These are phyloP conservation scores for Phytophthora lateralis DNA, from an alignment of 352 stramenopile species.

Conservation along the genomic window DNA sequence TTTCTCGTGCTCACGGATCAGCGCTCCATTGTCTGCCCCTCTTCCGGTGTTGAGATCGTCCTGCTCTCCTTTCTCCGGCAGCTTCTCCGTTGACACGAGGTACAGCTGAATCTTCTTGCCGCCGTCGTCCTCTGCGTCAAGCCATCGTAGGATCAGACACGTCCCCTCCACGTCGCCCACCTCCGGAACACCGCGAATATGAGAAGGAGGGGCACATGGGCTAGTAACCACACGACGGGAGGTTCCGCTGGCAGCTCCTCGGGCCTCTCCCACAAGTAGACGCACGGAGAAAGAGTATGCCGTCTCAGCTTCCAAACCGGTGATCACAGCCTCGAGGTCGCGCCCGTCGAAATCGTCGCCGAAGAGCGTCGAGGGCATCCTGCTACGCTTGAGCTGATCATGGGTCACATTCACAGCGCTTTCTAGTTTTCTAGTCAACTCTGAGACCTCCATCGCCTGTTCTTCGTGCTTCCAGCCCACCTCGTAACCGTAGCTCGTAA, in stretches of 20 bases:
- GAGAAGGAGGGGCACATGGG: slow-evolving; percentile 42
- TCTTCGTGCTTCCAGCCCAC: slow-evolving; percentile 55
- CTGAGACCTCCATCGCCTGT: slow-evolving; percentile 3
- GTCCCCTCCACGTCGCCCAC: slow-evolving; percentile 22
- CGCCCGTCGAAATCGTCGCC: slow-evolving; percentile 81
- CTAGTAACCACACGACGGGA: slow-evolving; percentile 53
- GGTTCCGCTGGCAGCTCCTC: slow-evolving; percentile 55
- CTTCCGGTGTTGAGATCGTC: slow-evolving; percentile 23
- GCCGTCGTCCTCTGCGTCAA: slow-evolving; percentile 60
- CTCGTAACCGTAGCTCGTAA: slow-evolving; percentile 73
- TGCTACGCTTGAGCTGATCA: slow-evolving; percentile 56
- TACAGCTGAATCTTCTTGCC: slow-evolving; percentile 57
- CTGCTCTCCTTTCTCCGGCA: slow-evolving; percentile 24
- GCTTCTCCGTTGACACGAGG: slow-evolving; percentile 29
- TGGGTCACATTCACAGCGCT: slow-evolving; percentile 60
- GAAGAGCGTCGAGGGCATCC: slow-evolving; percentile 68
- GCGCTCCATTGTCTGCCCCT: slow-evolving; percentile 24
- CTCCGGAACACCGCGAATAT: slow-evolving; percentile 48
- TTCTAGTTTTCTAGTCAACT: slow-evolving; percentile 5
- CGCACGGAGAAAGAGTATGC: slow-evolving; percentile 77
- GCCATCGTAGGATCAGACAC: slow-evolving; percentile 61
- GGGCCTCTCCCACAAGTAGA: slow-evolving; percentile 62
- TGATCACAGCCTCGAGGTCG: slow-evolving; percentile 66
- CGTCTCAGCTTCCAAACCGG: slow-evolving; percentile 55
- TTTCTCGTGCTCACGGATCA: slow-evolving; percentile 33